Conservation (phyloP, 371 early-diverging fungal species). For the Saksenaea oblongispora region DNA sequence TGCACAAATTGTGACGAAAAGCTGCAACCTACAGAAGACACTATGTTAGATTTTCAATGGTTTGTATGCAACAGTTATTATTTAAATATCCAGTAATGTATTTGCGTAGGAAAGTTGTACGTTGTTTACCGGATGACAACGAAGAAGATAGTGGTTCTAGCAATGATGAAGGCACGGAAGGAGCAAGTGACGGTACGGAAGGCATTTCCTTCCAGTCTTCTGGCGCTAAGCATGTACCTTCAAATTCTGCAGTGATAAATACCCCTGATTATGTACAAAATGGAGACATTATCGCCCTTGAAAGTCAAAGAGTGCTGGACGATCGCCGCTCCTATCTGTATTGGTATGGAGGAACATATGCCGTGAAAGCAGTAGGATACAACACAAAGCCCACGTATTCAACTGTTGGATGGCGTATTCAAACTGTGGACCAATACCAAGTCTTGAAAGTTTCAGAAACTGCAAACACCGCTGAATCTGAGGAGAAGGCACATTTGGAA, state of each 20-base stretch:
- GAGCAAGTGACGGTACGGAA: no score
- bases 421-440: no score
- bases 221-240: no score
- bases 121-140: neutral
- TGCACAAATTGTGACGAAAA: no score
- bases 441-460: no score
- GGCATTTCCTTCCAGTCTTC: no score
- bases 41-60: neutral
- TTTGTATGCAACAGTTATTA: neutral
- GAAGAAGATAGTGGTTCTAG: neutral
- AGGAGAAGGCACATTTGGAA: neutral
- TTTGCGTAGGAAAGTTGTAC: neutral
- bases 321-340: neutral
- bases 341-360: neutral
- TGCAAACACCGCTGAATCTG: no score
- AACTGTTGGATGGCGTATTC: neutral
- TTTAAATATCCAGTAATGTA: no score
- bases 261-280: neutral
- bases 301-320: neutral
- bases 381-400: neutral
- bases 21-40: no score
- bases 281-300: neutral
- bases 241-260: no score
- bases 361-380: neutral
- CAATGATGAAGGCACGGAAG: neutral